Base-by-base conservation (phyloP, 1,284 basidiomycete genomes). In the Tremellales sp. region DNA sequence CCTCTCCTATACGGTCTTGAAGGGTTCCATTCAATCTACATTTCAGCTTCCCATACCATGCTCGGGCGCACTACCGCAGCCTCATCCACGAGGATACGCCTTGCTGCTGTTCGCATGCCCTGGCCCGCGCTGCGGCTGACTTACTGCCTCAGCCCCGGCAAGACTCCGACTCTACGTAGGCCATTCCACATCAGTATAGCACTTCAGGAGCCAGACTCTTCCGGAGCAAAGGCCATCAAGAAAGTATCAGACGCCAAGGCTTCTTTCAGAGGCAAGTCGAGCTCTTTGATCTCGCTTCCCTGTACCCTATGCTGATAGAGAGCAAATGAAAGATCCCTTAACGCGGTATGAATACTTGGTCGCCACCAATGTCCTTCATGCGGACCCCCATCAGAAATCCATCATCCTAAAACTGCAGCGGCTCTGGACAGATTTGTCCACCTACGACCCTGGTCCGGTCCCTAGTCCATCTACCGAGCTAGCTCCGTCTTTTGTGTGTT, bases 341-440 rank as follows among this genome's bases (percentile, higher is more conserved):
- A 62, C 65, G 3, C 81, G 83, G 43, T 97, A 97, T 74, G 77
- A 84, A 55, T 76, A 79, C 55, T 80, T 94, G 37, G 81, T 97
- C 38, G 73, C 79, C 5, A 71, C 76, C n/a, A 87, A 87, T 13
- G 70, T 80, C 1, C 75, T 98, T 38, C 78, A 81, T 18, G 77
- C 83, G 41, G 94, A 98, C 66, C 77, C 80, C 7, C 83, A 92
- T 73, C 94, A 98, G 71, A 82, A 83, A 27, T 77, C 78, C 27
- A 94, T 97, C 59, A 83, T 97, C 50, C 74, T 81, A 64, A 81
- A 84, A 57, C 77, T 98, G 12, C 86, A 97, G 70, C 73, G 78
- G 40, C 74, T 97, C 51, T 85, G 95, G 71, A 78, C 87, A 49
- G 77, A 82, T 41, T 76, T 98, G 47, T 65, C 78, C 47, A 66